These are phyloP conservation scores for Croton laevigatus DNA, from an alignment of 441 rosid species.

Conservation along the genomic window DNA sequence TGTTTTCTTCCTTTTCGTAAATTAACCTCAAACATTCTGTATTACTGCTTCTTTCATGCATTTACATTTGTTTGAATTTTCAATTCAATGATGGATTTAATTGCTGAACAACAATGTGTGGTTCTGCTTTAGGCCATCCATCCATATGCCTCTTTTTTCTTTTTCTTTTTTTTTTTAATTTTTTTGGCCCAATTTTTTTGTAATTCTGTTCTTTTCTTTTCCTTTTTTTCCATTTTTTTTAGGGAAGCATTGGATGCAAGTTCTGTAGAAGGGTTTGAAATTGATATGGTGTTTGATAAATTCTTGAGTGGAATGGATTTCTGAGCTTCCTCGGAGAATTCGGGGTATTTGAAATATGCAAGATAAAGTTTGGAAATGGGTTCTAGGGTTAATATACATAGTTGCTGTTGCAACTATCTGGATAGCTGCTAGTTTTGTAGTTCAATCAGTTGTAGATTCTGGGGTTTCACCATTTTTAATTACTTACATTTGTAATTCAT, in stretches of 20 bases:
- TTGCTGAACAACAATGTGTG: not conserved
- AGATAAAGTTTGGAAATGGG: constrained; percentile 70
- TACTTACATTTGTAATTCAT: constrained; percentile 88
- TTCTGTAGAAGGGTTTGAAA: constrained; percentile 4
- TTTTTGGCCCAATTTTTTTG: too few species aligned
- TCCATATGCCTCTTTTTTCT: not conserved
- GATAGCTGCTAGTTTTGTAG: constrained; percentile 96
- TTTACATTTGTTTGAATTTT: not conserved
- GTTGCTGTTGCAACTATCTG: constrained; percentile 83
- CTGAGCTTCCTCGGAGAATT: constrained; percentile 19
- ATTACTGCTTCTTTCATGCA: not conserved
- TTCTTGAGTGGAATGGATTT: constrained; percentile 14
- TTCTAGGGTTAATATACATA: constrained; percentile 66
- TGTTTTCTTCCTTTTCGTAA: not conserved
- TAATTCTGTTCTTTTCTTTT: constrained; percentile 5
- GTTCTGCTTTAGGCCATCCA: not conserved
- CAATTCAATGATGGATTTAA: not conserved
- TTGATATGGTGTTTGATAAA: constrained; percentile 2
- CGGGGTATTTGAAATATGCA: constrained; percentile 37
- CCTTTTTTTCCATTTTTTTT: too few species aligned
- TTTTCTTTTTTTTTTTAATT: not conserved
- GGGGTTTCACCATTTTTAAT: constrained; percentile 93
- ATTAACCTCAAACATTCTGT: too few species aligned
- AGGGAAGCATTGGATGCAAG: constrained; percentile 20
- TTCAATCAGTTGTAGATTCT: constrained; percentile 87